Evolutionary conservation across 2,329 filamentous ascomycete species (phyloP), one percentile per base, ranked within the genome.

Genomic region (Chrysosporium keratinophilum): DNA sequence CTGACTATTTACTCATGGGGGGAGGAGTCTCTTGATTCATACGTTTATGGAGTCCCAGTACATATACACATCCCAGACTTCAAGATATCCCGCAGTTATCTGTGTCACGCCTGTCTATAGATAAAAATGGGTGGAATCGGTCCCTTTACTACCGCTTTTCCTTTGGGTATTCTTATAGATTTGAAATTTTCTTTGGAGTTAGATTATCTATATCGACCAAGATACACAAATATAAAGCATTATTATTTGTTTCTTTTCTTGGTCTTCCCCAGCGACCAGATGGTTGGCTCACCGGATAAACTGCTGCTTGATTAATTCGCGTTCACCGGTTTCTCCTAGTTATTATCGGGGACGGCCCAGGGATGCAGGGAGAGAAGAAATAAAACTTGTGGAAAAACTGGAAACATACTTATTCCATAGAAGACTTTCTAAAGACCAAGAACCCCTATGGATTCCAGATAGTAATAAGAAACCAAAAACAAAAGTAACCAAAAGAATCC

Each of bases 41-140:
- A 37, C 20, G 23, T 28, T 28, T 28, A 28, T 28, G 50, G 50
- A 52, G 50, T 52, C 28, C 33, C 41, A 39, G 33, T 46, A 52
- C 14, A 52, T 52, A 52, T 40, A 35, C 34, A 20, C 34, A 20
- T 45, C 50, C 3, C 50, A 52, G 33, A 44, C 28, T 5, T 50
- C 23, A 45, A 17, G 50, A 45, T 52, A 52, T 52, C 34, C 42
- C 37, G 33, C 45, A 40, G 33, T 45, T 28, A 40, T 35, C n/a
- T 52, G 14, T 40, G 50, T 34, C 12, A 45, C 40, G 28, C 35
- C 20, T 52, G 17, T 37, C 37, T 44, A 37, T 52, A 40, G 43
- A 52, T 23, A 23, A 35, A n/a, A 40, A 33, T 52, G 50, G 50
- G 50, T 52, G 50, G 50, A 52, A 52, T 33, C 49, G 49, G 42